Conservation (phyloP, 768 basidiomycete species). For the Mycena crocata region DNA sequence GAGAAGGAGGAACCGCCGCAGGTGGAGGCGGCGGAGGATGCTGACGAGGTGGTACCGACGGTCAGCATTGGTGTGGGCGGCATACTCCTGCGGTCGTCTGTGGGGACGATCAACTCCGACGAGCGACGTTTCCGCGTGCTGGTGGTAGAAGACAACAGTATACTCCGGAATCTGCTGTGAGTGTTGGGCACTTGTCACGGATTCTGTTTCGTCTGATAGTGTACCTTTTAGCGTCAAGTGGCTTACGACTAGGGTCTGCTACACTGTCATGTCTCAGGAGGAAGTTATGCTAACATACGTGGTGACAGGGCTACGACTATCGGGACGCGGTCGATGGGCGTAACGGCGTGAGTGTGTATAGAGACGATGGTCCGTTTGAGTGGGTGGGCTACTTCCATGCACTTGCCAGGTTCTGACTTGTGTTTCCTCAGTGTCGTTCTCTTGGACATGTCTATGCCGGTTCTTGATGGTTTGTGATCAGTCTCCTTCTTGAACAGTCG, state of each 20-base stretch:
- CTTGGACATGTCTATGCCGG: slow-evolving; percentile 92
- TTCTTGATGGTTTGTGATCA: slow-evolving; percentile 81
- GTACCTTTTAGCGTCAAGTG: slow-evolving; percentile 64
- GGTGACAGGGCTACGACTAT: slow-evolving; percentile 72
- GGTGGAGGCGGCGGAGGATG: slow-evolving; percentile 28
- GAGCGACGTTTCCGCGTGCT: slow-evolving; percentile 70
- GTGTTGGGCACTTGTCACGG: slow-evolving; percentile 43
- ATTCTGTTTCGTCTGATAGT: slow-evolving; percentile 26
- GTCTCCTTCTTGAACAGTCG: background rate
- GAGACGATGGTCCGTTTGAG: slow-evolving; percentile 86
- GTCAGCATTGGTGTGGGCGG: slow-evolving; percentile 71
- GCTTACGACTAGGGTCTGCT: slow-evolving; percentile 68
- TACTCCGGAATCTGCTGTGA: slow-evolving; percentile 85
- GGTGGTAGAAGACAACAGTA: slow-evolving; percentile 91
- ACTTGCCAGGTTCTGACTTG: slow-evolving; percentile 15
- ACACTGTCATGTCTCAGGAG: slow-evolving; percentile 32
- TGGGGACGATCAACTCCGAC: slow-evolving; percentile 60
- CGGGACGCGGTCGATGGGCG: slow-evolving; percentile 87
- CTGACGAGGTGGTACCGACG: slow-evolving; percentile 52
- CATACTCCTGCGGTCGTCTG: slow-evolving; percentile 75
- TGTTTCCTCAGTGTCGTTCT: slow-evolving; percentile 74
- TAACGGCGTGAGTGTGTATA: slow-evolving; percentile 84
- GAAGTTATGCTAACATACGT: slow-evolving; percentile 33
- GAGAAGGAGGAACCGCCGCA: slow-evolving; percentile 52
- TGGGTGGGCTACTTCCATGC: slow-evolving; percentile 51